Conservation (phyloP, 2,329 filamentous ascomycete species). For the Colletotrichum chrysophilum region DNA sequence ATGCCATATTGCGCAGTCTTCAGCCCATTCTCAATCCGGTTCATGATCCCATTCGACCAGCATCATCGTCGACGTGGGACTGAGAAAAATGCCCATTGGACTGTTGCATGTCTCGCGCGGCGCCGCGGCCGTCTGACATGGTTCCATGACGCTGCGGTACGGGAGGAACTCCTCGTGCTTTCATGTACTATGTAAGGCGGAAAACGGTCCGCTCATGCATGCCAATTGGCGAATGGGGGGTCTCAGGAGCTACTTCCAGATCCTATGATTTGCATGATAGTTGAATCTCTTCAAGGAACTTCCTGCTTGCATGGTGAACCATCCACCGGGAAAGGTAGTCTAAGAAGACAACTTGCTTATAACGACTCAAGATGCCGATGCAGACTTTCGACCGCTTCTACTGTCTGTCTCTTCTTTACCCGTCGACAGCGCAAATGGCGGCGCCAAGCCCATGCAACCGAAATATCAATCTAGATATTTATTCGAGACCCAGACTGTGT, state of each 20-base stretch:
- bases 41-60: conserved; percentile 13
- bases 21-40: background rate
- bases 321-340: background rate
- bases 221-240: conserved; percentile 8
- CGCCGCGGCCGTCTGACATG: conserved; percentile 11
- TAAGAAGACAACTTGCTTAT: background rate
- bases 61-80: conserved; percentile 7
- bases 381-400: background rate
- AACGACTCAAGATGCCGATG: background rate
- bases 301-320: background rate
- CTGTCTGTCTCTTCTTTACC: background rate
- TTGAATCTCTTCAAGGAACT: background rate
- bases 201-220: conserved; percentile 23
- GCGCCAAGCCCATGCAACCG: background rate
- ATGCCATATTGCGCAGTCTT: conserved; percentile 3
- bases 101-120: background rate
- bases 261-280: conserved; percentile 4
- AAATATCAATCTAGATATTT: background rate
- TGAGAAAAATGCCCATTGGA: background rate
- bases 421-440: background rate
- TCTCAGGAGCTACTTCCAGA: background rate
- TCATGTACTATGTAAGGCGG: conserved; percentile 22
- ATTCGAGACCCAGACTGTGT: background rate
- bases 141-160: background rate
- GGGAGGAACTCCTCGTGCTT: conserved; percentile 20